These are phyloP conservation scores for Penicillium rolfsii DNA, from an alignment of 2,329 filamentous ascomycete species.

Conservation along the genomic window DNA sequence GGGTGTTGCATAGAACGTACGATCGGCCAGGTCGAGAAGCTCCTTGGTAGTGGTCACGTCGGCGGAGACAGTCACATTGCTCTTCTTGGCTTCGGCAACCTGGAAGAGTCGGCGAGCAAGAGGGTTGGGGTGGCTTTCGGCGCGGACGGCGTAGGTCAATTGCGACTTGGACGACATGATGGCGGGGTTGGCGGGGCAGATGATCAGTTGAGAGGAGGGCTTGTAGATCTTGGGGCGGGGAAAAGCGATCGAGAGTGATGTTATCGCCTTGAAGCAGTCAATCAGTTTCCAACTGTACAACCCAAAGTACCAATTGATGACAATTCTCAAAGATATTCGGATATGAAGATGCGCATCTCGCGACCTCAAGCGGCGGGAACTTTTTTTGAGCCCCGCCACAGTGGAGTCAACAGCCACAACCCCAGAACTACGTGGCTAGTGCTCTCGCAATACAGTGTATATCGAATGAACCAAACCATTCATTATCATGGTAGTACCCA, in stretches of 20 bases:
- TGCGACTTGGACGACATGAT: constrained; percentile 51
- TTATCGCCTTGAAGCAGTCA: background rate
- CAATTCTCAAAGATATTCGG: background rate
- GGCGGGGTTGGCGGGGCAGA: constrained; percentile 26
- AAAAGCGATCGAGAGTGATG: background rate
- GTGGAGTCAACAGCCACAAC: constrained; percentile 22
- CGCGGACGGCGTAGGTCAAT: constrained; percentile 45
- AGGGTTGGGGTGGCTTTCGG: constrained; percentile 47
- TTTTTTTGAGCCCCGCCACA: constrained; percentile 28
- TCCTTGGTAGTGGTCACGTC: constrained; percentile 53
- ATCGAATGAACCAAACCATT: background rate
- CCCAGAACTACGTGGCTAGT: constrained; percentile 6
- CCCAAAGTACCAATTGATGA: background rate
- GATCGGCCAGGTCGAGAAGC: constrained; percentile 51
- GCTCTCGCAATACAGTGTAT: too few relatives aligned
- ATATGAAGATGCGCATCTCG: background rate
- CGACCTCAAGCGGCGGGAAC: constrained; percentile 9
- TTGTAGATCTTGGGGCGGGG: background rate
- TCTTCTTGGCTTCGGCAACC: constrained; percentile 52
- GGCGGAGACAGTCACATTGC: constrained; percentile 54
- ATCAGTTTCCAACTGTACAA: background rate
- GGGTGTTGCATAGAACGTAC: constrained; percentile 38
- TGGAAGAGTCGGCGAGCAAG: constrained; percentile 50
- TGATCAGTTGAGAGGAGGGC: constrained; percentile 1
- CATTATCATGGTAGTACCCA: background rate